A percentile compares a stretch with the other conserved stretches of the same genome.
Conservation (phyloP, 1,284 basidiomycete genomes). For the Papiliotrema laurentii region DNA sequence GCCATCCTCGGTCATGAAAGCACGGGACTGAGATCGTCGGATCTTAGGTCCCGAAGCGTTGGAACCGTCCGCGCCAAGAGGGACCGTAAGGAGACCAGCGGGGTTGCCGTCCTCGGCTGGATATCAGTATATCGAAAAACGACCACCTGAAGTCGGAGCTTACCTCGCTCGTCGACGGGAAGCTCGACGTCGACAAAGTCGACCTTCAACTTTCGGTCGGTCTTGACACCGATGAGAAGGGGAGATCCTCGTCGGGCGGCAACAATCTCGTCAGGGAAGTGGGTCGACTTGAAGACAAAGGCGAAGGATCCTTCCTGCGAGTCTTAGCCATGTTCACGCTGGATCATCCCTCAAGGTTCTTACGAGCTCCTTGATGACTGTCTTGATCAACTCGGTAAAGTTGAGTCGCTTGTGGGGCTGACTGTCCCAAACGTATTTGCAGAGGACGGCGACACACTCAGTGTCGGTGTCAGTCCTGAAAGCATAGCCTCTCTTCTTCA, state of each 20-base stretch:
- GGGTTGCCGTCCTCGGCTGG: conserved; percentile 19
- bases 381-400: conserved; percentile 91
- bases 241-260: conserved; percentile 96
- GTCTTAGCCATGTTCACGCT: not conserved
- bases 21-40: conserved; percentile 90
- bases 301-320: conserved; percentile 89
- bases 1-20: conserved; percentile 98
- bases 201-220: conserved; percentile 99
- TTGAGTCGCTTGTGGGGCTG: conserved; percentile 81
- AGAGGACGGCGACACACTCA: conserved; percentile 92
- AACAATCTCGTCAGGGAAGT: conserved; percentile 96
- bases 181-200: conserved; percentile 99
- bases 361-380: conserved; percentile 88
- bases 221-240: conserved; percentile 97
- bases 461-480: conserved; percentile 98
- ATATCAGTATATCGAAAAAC: conserved; percentile 4
- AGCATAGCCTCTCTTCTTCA: conserved; percentile 91
- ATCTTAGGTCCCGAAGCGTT: conserved; percentile 56
- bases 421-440: conserved; percentile 95
- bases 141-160: conserved; percentile 3
- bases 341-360: conserved; percentile 15
- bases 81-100: conserved; percentile 67
- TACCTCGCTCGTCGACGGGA: conserved; percentile 59
- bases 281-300: conserved; percentile 97
- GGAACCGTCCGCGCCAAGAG: conserved; percentile 50